Evolutionary conservation across 192 early-diverging fungal genomes (phyloP), one percentile per base, ranked within the genome.

Genomic region (Backusella parvicylindrica): DNA sequence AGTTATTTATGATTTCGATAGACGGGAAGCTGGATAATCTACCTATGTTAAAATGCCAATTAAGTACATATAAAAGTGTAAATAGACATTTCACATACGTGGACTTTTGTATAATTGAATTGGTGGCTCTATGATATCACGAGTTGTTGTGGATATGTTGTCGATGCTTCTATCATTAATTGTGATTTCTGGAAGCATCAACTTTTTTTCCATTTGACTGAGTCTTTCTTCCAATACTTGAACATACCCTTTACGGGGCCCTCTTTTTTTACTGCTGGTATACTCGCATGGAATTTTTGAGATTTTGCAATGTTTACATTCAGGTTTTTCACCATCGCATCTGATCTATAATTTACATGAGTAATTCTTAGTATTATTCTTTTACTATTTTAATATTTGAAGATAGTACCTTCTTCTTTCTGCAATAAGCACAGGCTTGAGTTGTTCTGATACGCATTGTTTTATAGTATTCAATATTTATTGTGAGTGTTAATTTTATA

Each of bases 1-100:
- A 76, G 72, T 84, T 80, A 6, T 80, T 68, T 3, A 84, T 70
- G 43, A 86, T 76, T 13, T 89, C 86, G 18, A 81, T 79, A 2
- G 77, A 60, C 1, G 83, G 85, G 23, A 80, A 75, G 49, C n/a
- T 18, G n/a, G 49, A 50, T 21, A 18, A 7, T 50, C 5, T 18
- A 50, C 18, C 49, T 50, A 50, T 50, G 49, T 50, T 50, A 50
- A 50, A 50, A 50, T 9, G 1, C 0, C 49, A 50, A 21, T 50
- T 50, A 50, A 18, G 18, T 50, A 7, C 1, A 50, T 50, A 50
- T 50, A 50, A 21, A 50, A 7, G 0, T 21, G 8, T 21, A 50
- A 50, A 18, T n/a, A 18, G 4, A 0, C n/a, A 1, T 50, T 50
- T 50, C n/a, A 1, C n/a, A 8, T 50, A 50, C 49, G 49, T 21